Conservation (phyloP, 2,329 filamentous ascomycete genomes). For the Hawksworthiomyces lignivorus region DNA sequence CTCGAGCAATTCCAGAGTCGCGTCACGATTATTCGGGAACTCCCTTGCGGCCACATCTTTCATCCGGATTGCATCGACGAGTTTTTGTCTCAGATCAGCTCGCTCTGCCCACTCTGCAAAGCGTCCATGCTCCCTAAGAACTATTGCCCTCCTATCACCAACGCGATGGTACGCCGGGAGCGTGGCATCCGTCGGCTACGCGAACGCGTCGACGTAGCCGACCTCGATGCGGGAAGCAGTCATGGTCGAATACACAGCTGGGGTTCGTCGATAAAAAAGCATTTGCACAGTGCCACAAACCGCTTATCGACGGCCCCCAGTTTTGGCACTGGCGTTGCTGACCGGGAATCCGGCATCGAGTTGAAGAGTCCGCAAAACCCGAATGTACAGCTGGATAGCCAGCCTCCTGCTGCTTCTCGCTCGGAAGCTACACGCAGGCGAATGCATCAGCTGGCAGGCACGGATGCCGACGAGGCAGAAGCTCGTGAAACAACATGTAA, state of each 20-base stretch:
- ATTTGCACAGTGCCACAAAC: constrained; percentile 11
- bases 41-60: constrained; percentile 88
- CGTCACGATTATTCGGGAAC: constrained; percentile 67
- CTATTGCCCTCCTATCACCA: constrained; percentile 65
- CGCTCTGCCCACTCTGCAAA: constrained; percentile 87
- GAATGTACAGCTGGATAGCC: background rate
- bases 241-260: constrained; percentile 14
- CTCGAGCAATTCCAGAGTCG: constrained; percentile 68
- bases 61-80: constrained; percentile 87
- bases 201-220: constrained; percentile 40
- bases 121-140: constrained; percentile 66
- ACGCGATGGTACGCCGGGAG: constrained; percentile 79
- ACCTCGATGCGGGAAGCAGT: constrained; percentile 21
- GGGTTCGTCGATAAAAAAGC: constrained; percentile 15
- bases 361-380: constrained; percentile 8
- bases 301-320: constrained; percentile 4
- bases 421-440: constrained; percentile 17
- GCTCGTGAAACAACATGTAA: constrained; percentile 16
- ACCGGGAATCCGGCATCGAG: constrained; percentile 12
- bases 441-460: constrained; percentile 23
- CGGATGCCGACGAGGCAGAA: constrained; percentile 13
- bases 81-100: constrained; percentile 71
- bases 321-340: background rate
- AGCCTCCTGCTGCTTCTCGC: background rate
- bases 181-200: constrained; percentile 57